These are phyloP conservation scores for Pachysandra terminalis DNA, from an alignment of 164 flowering plant species.

Conservation along the genomic window DNA sequence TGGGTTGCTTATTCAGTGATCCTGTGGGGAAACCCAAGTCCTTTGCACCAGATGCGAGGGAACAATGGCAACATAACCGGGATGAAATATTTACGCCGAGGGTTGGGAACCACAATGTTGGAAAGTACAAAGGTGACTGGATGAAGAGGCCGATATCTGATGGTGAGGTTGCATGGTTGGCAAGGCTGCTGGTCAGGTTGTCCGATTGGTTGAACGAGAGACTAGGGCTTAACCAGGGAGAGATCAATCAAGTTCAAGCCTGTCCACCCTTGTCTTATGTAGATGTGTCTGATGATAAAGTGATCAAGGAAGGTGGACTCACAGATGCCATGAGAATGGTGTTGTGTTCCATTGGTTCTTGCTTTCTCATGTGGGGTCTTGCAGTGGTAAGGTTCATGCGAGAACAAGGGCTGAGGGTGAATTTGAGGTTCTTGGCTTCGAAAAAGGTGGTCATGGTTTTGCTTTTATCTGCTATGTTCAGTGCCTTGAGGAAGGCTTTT, in stretches of 20 bases:
- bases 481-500: slow-evolving; percentile 35
- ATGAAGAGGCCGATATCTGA: slow-evolving; percentile 78
- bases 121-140: slow-evolving; percentile 84
- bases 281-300: slow-evolving; percentile 32
- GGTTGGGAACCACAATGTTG: slow-evolving; percentile 38
- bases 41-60: slow-evolving; percentile 19
- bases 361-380: slow-evolving; percentile 33
- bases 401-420: slow-evolving; percentile 56
- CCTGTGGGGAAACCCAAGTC: slow-evolving; percentile 20
- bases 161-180: slow-evolving; percentile 85
- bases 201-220: slow-evolving; percentile 61
- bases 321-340: slow-evolving; percentile 38
- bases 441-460: slow-evolving; percentile 57
- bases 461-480: slow-evolving; percentile 26
- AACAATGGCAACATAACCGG: slow-evolving; percentile 26
- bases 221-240: slow-evolving; percentile 50
- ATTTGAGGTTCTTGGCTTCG: slow-evolving; percentile 72
- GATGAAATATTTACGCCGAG: slow-evolving; percentile 75
- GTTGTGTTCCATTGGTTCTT: slow-evolving; percentile 35
- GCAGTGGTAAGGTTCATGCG: slow-evolving; percentile 38
- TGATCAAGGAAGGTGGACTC: slow-evolving; percentile 33
- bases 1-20: slow-evolving; percentile 52
- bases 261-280: slow-evolving; percentile 34
- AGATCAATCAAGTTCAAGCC: slow-evolving; percentile 8
- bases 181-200: slow-evolving; percentile 51